phyloP scores from a whole-genome alignment of 345 rosid genomes.

The Psidium friedrichsthalianum region DNA sequence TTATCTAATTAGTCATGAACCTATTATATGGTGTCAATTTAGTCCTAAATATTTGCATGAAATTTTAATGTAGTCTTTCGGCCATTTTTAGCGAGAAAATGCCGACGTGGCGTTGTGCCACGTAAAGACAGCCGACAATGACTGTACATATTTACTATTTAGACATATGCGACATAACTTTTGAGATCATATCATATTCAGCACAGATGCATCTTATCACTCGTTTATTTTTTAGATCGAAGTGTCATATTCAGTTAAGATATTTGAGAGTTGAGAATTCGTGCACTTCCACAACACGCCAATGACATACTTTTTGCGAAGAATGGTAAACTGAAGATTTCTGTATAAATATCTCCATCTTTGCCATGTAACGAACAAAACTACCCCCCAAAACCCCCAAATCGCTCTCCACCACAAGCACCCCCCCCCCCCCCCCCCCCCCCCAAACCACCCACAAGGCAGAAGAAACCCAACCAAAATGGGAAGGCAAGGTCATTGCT shows the following conservation, averaged over 20 bases:
- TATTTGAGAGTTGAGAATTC: neutral
- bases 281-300: neutral
- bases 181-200: too few species aligned
- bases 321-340: neutral
- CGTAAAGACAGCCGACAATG: fast-evolving
- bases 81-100: fast-evolving
- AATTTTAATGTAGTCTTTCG: neutral
- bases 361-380: neutral
- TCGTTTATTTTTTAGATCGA: neutral
- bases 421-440: too few species aligned
- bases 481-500: neutral
- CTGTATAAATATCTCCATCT: neutral
- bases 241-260: neutral
- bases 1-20: fast-evolving
- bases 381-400: too few species aligned
- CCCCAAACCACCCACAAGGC: neutral
- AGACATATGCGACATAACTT: neutral
- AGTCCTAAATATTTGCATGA: fast-evolving
- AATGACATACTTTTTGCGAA: neutral
- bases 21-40: fast-evolving
- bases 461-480: neutral
- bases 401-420: too few species aligned
- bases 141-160: neutral
- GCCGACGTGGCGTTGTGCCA: fast-evolving
- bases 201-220: too few species aligned